phyloP scores from a whole-genome alignment of 2,329 filamentous ascomycete genomes.

The Cucurbitaria berberidis region DNA sequence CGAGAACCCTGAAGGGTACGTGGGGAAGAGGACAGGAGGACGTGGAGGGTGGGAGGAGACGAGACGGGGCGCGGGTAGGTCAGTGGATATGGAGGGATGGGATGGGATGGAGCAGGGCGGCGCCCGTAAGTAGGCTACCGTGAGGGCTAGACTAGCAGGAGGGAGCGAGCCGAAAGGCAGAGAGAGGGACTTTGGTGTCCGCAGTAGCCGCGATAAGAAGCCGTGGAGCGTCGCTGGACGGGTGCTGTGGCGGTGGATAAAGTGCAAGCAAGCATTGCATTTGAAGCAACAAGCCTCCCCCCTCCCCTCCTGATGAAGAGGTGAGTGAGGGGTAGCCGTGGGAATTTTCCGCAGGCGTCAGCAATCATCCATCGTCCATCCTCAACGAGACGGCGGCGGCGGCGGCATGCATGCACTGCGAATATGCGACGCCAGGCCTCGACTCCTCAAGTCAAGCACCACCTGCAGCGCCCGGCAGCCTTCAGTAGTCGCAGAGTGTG shows the following conservation, averaged over 20 bases:
- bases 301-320: constrained; percentile 2
- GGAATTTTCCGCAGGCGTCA: not conserved
- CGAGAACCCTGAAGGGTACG: constrained; percentile 23
- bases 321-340: constrained; percentile 23
- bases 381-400: too few species aligned
- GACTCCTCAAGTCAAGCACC: not conserved
- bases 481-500: constrained; percentile 13
- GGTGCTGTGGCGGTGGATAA: constrained; percentile 19
- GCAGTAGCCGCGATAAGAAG: constrained; percentile 42
- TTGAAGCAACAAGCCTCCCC: not conserved
- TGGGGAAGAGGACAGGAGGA: constrained; percentile 22
- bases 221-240: too few species aligned
- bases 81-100: constrained; percentile 17
- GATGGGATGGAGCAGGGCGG: not conserved
- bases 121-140: constrained; percentile 14
- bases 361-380: not conserved
- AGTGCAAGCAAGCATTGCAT: not conserved
- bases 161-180: constrained; percentile 4
- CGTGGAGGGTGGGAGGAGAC: constrained; percentile 18
- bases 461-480: not conserved
- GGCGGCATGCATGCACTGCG: constrained; percentile 3
- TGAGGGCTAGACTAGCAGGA: constrained; percentile 3
- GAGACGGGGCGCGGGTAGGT: constrained; percentile 16
- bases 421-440: not conserved
- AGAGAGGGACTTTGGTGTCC: constrained; percentile 24